Conservation (phyloP, 1,284 basidiomycete species). For the Athelia sp. region DNA sequence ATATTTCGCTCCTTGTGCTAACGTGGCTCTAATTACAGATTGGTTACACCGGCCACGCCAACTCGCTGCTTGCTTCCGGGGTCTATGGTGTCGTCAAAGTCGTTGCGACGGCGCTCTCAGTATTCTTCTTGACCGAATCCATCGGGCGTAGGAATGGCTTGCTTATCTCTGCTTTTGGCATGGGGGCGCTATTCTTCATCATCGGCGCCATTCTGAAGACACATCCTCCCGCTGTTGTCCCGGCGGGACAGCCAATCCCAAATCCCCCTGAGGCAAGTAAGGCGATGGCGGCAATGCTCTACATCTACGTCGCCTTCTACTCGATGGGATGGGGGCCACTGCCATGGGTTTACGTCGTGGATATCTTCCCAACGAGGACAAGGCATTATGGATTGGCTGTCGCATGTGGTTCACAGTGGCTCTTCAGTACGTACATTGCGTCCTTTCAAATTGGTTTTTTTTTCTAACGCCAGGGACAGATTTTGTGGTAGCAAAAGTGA, state of each 20-base stretch:
- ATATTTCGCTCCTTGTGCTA: conserved; percentile 27
- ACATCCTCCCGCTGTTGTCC: conserved; percentile 45
- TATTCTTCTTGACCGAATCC: conserved; percentile 65
- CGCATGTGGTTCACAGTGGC: conserved; percentile 72
- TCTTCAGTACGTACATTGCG: conserved; percentile 53
- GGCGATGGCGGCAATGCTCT: conserved; percentile 73
- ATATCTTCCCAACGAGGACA: conserved; percentile 82
- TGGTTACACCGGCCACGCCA: conserved; percentile 55
- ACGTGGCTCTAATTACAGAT: conserved; percentile 32
- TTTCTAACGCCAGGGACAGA: conserved; percentile 32
- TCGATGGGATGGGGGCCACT: conserved; percentile 63
- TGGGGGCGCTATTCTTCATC: conserved; percentile 74
- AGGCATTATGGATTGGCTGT: conserved; percentile 72
- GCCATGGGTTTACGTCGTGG: conserved; percentile 72
- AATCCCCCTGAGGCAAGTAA: conserved; percentile 45
- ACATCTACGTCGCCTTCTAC: conserved; percentile 74
- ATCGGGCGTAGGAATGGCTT: conserved; percentile 75
- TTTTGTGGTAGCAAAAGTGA: conserved; percentile 70
- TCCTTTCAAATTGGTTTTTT: background rate
- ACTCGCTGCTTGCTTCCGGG: conserved; percentile 73
- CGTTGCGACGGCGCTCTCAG: conserved; percentile 54
- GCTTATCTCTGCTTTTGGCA: conserved; percentile 72
- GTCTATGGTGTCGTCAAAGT: conserved; percentile 80
- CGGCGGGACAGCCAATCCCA: conserved; percentile 17
- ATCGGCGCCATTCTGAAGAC: conserved; percentile 77